phyloP scores from a whole-genome alignment of 441 rosid species.

The Jatropha podagrica region DNA sequence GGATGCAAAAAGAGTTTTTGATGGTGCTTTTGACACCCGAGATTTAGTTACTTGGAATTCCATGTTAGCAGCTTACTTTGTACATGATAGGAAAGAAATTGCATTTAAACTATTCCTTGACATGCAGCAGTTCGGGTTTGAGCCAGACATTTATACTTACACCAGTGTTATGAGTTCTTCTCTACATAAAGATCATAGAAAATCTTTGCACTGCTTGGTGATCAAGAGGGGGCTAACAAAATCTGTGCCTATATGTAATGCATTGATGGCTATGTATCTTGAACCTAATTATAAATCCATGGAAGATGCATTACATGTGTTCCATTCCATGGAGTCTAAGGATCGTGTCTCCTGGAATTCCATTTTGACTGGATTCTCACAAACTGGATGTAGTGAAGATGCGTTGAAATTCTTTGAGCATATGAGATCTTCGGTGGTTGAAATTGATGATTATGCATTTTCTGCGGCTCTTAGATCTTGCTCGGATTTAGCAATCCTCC shows the following conservation, averaged over 20 bases:
- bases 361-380: constrained; percentile 68
- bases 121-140: constrained; percentile 45
- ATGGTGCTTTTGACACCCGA: constrained; percentile 35
- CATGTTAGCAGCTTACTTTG: constrained; percentile 58
- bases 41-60: constrained; percentile 80
- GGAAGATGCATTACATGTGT: constrained; percentile 50
- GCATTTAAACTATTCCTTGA: constrained; percentile 50
- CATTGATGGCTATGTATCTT: constrained; percentile 60
- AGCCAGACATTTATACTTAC: constrained; percentile 62
- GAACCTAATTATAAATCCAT: constrained; percentile 44
- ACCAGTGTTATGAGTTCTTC: constrained; percentile 62
- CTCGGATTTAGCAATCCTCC: constrained; percentile 74
- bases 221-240: constrained; percentile 59
- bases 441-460: constrained; percentile 62
- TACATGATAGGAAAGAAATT: constrained; percentile 42
- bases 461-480: constrained; percentile 77
- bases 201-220: constrained; percentile 58
- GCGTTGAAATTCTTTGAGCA: constrained; percentile 45
- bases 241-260: constrained; percentile 54
- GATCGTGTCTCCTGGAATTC: constrained; percentile 83
- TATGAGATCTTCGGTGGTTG: constrained; percentile 46
- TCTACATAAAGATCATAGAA: constrained; percentile 38
- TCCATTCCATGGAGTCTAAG: constrained; percentile 48
- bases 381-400: constrained; percentile 54
- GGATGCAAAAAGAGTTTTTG: constrained; percentile 59